Base-by-base conservation (phyloP, 2,329 filamentous ascomycete genomes). In the Fonsecaea erecta region DNA sequence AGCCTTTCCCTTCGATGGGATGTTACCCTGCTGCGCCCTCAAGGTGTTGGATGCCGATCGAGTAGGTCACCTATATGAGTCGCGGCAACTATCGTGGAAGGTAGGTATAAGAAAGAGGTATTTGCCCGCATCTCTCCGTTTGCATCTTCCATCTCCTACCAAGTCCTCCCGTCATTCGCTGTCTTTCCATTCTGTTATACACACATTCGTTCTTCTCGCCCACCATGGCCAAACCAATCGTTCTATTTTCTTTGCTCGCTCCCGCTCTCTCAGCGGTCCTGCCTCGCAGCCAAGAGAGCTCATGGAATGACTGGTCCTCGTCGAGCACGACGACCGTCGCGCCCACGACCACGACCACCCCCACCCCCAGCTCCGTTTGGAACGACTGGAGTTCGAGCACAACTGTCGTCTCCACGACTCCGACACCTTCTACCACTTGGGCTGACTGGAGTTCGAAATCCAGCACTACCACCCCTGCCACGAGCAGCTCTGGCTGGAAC, bases 191-290 rank as follows among this genome's bases (percentile, higher is more conserved):
- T 53, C n/a, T 5, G 26, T 46, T 60, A 48, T 26, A 51, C 21
- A 21, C 28, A 61, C 60, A 53, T 67, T 67, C 65, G 64, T 64
- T 67, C 55, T 56, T 61, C 52, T 60, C 54, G 43, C 28, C 56
- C 35, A 58, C 18, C 28, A 68, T 66, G 60, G 51, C 61, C 37
- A 70, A 68, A 53, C 62, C 66, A 34, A 26, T 70, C 63, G 60
- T 66, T 68, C 59, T 64, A 21, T 64, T 68, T 62, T 63, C 68
- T 14, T 57, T 67, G 16, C 35, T 68, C 28, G 64, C 60, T 21
- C 66, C 66, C 8, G 66, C 66, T 55, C 55, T 68, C 18, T 58
- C 59, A 46, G 66, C 62, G 37, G 66, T 68, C 24, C 35, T 68
- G 46, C 66, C 62, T 53, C 30, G 64, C 46, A 54, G 64, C 37